Evolutionary conservation across 192 early-diverging fungal species (phyloP), one percentile per base, ranked within the genome.

Genomic region (Backusella circina): DNA sequence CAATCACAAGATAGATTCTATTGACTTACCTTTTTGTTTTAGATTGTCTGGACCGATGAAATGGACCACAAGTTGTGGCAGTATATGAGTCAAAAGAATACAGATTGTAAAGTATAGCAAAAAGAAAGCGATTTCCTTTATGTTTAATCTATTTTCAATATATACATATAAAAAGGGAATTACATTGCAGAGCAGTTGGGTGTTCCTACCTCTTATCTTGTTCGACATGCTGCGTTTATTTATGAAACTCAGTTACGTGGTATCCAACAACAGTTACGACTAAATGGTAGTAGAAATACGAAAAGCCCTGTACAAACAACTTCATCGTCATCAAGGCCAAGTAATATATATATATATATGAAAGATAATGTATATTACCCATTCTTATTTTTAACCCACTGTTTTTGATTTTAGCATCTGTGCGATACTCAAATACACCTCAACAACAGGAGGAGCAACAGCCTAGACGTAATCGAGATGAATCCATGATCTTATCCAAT

Each of bases 41-140:
- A 88, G 88, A 76, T 88, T 35, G 71, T 87, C 47, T 90, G 88
- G 88, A 88, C 88, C 31, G 87, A 90, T 57, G 82, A 81, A 51
- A 88, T 88, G 88, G 88, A 90, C 47, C 84, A 86, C 65, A 79
- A 80, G 9, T 39, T 90, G 30, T 90, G 88, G 88, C 79, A 86
- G 51, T 80, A 84, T 54, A 82, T 88, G 38, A 80, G 84, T 3
- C 83, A 86, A 67, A 90, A 86, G 61, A 85, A 87, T 38, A 80
- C 85, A 9, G 88, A 90, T 66, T 90, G 88, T 89, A 79, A 82
- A 82, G 44, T 37, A 35, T 26, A n/a, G n/a, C 0, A 26, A 76
- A 57, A 28, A 16, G 35, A 5, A 26, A 26, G 6, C 10, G 5
- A 3, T 32, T 9, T 21, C 30, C n/a, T 16, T 1, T 15, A 16